Percentiles rank a stretch among this genome's conserved stretches.
Evolutionary conservation across 495 filamentous ascomycete genomes (phyloP).

Genomic region (Massariosphaeria phaeospora): DNA sequence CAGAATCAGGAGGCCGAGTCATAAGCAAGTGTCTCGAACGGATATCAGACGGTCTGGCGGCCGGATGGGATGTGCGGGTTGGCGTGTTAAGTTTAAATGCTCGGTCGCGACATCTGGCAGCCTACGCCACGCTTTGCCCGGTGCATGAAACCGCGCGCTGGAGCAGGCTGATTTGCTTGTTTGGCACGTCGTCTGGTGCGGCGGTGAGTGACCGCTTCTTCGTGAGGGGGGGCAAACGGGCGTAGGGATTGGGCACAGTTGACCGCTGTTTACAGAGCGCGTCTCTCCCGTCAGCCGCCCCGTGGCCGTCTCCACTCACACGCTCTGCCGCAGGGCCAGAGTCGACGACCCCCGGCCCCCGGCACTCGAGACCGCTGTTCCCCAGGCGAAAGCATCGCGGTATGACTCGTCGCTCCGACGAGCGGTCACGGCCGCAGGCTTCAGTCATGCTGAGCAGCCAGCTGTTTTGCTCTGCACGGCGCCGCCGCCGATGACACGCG

Average conservation of each 20-base stretch:
- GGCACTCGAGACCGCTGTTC: slow-evolving; percentile 10
- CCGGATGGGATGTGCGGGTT: slow-evolving; percentile 14
- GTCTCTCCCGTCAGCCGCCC: neutral
- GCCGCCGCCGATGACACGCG: slow-evolving; percentile 6
- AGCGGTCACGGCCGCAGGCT: neutral
- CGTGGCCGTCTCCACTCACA: neutral
- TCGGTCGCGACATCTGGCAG: neutral
- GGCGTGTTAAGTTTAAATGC: neutral
- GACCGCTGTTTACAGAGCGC: slow-evolving; percentile 17
- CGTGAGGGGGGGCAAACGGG: neutral
- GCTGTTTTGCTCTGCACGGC: neutral
- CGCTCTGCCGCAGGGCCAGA: neutral
- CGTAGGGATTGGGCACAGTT: neutral
- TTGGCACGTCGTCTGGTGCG: slow-evolving; percentile 15
- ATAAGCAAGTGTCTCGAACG: slow-evolving; percentile 30
- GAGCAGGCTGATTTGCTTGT: slow-evolving; percentile 22
- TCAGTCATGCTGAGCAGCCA: slow-evolving; percentile 15
- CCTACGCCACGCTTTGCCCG: slow-evolving; percentile 25
- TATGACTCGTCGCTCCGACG: neutral
- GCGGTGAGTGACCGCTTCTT: slow-evolving; percentile 32
- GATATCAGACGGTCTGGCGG: slow-evolving; percentile 20
- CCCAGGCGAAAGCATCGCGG: slow-evolving; percentile 5
- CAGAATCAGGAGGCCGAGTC: slow-evolving; percentile 23
- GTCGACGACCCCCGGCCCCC: slow-evolving; percentile 1
- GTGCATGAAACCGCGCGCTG: slow-evolving; percentile 23